A percentile compares a stretch with the other conserved stretches of the same genome.
These are phyloP conservation scores for Penstemon davidsonii DNA, from an alignment of 257 asterid species.

Conservation along the genomic window DNA sequence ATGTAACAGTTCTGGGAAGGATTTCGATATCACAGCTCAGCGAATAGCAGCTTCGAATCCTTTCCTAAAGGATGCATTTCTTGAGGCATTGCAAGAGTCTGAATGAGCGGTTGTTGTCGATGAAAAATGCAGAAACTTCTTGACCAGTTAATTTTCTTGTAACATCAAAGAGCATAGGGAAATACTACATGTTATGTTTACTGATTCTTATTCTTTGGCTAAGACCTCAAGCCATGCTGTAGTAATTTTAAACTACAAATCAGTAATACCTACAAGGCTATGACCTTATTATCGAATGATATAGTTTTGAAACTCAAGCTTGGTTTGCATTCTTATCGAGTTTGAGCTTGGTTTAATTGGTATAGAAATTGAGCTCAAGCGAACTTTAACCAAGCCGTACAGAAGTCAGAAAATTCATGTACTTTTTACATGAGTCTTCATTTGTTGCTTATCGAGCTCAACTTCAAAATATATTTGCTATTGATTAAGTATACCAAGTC, in stretches of 20 bases:
- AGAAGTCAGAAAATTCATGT: too few species aligned
- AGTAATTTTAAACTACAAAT: constrained; percentile 16
- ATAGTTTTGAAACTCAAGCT: neutral
- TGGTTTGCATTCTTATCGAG: too few species aligned
- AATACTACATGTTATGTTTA: constrained; percentile 11
- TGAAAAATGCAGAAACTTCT: constrained; percentile 7
- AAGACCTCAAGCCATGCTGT: constrained; percentile 22
- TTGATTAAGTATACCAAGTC: too few species aligned
- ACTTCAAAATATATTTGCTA: too few species aligned
- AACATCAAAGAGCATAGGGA: constrained; percentile 8
- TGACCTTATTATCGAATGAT: neutral
- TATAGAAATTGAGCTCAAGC: too few species aligned
- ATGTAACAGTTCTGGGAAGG: constrained; percentile 53
- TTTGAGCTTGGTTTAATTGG: too few species aligned
- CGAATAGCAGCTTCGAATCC: constrained; percentile 68
- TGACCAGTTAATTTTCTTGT: neutral
- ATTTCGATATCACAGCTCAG: constrained; percentile 61
- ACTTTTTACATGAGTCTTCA: too few species aligned
- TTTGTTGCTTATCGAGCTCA: too few species aligned
- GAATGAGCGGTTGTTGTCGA: constrained; percentile 30
- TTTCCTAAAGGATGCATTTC: constrained; percentile 51
- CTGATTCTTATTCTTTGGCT: constrained; percentile 22
- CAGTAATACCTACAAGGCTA: neutral
- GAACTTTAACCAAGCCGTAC: too few species aligned
- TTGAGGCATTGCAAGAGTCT: constrained; percentile 49